phyloP scores from a whole-genome alignment of 2,329 filamentous ascomycete species.

The Fusarium bactridioides region DNA sequence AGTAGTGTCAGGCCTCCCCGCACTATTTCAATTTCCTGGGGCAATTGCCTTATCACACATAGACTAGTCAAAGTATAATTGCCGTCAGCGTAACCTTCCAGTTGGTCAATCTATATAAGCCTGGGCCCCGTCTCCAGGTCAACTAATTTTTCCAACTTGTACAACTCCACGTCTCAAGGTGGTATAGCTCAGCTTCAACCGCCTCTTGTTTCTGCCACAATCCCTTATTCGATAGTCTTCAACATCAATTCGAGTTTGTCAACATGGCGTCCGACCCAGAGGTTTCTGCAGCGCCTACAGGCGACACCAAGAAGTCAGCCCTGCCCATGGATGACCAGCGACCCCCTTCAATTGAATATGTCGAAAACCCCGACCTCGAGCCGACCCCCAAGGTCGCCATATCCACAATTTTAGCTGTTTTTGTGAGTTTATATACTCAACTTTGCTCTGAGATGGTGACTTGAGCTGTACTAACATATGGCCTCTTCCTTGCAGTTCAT shows the following conservation, averaged over 20 bases:
- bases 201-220: background rate
- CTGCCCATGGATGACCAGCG: background rate
- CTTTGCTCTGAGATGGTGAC: accelerated
- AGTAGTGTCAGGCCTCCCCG: background rate
- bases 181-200: background rate
- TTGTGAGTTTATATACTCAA: background rate
- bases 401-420: slow-evolving; percentile 5
- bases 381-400: slow-evolving; percentile 1
- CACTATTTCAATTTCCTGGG: background rate
- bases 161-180: background rate
- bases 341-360: background rate
- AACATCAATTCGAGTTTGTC: background rate
- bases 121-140: background rate
- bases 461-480: background rate
- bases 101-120: background rate
- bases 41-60: background rate
- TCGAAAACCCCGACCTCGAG: background rate
- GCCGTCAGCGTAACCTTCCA: background rate
- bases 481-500: background rate
- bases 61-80: background rate
- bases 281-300: background rate
- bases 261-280: background rate
- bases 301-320: background rate
- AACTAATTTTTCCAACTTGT: background rate
- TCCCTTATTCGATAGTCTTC: background rate